A percentile compares a stretch with the other conserved stretches of the same genome.
Evolutionary conservation across 768 basidiomycete species (phyloP).

Genomic region (Mrakia frigida): DNA sequence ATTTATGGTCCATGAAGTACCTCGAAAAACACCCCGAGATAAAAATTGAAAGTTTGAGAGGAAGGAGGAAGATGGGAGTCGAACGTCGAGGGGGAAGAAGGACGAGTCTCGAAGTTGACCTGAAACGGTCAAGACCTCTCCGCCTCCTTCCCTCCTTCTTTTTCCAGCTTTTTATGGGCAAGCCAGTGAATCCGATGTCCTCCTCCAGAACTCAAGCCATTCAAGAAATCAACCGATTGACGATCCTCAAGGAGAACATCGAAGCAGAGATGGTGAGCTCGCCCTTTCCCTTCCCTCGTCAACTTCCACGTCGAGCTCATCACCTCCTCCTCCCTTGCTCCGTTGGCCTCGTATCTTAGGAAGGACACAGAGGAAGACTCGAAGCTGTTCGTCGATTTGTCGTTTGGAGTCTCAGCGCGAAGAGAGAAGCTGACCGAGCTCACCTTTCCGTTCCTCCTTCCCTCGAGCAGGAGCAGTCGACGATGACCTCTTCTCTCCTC

Average conservation of each 20-base stretch:
- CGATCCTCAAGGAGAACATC: conserved; percentile 23
- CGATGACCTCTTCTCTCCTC: conserved; percentile 32
- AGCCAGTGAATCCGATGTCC: not conserved
- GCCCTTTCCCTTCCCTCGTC: not conserved
- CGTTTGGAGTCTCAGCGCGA: not conserved
- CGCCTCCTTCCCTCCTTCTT: not conserved
- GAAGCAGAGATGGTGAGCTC: conserved; percentile 29
- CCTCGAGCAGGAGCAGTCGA: conserved; percentile 26
- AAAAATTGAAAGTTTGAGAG: too few species aligned
- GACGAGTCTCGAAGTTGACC: too few species aligned
- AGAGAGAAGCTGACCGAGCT: not conserved
- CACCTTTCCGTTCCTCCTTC: not conserved
- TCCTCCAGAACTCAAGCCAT: conserved; percentile 12
- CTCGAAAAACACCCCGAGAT: too few species aligned
- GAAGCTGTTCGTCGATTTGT: conserved; percentile 25
- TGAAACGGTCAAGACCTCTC: not conserved
- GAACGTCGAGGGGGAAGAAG: too few species aligned
- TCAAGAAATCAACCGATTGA: conserved; percentile 22
- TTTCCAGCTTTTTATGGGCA: not conserved
- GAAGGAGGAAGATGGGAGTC: too few species aligned
- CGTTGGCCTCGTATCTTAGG: not conserved
- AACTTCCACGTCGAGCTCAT: not conserved
- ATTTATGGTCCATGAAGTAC: too few species aligned
- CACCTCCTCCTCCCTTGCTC: too few species aligned
- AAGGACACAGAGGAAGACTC: conserved; percentile 30